These are phyloP conservation scores for Vitis amurensis DNA, from an alignment of 164 flowering plant genomes.

Conservation along the genomic window DNA sequence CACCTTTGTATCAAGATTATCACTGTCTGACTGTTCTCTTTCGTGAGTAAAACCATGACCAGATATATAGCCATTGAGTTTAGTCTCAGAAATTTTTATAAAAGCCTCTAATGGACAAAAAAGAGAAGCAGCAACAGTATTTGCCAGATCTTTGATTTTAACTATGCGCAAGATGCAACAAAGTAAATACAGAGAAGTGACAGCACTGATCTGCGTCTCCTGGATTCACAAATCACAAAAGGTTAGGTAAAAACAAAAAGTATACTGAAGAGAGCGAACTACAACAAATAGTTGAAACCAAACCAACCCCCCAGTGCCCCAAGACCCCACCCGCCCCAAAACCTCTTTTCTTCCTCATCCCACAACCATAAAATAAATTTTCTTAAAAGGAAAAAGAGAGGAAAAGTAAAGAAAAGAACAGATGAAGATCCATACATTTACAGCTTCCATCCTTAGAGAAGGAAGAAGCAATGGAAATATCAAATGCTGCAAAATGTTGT, in stretches of 20 bases:
- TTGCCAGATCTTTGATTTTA: constrained; percentile 92
- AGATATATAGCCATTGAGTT: constrained; percentile 52
- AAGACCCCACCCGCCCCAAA: not conserved
- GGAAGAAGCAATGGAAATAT: constrained; percentile 89
- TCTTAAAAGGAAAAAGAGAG: not conserved
- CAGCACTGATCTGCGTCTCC: constrained; percentile 56
- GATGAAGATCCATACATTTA: constrained; percentile 36
- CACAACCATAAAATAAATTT: too few species aligned
- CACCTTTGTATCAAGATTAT: constrained; percentile 15
- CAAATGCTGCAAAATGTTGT: constrained; percentile 69
- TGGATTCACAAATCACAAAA: constrained; percentile 39
- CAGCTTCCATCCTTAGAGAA: constrained; percentile 47
- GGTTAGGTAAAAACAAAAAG: constrained; percentile 15
- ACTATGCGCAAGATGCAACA: constrained; percentile 94
- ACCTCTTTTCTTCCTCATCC: not conserved
- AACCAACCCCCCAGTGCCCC: not conserved
- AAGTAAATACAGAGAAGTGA: constrained; percentile 82
- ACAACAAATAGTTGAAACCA: not conserved
- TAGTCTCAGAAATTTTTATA: constrained; percentile 31
- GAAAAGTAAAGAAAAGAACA: not conserved
- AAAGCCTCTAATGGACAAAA: constrained; percentile 62
- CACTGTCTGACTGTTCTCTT: constrained; percentile 24
- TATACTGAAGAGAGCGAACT: not conserved
- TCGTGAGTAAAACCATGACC: constrained; percentile 26
- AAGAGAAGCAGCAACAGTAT: constrained; percentile 75